Percentiles rank a stretch among this genome's conserved stretches.
Evolutionary conservation across 805 yeast genomes (phyloP).

Genomic region (Nakazawaea anatomiae): DNA sequence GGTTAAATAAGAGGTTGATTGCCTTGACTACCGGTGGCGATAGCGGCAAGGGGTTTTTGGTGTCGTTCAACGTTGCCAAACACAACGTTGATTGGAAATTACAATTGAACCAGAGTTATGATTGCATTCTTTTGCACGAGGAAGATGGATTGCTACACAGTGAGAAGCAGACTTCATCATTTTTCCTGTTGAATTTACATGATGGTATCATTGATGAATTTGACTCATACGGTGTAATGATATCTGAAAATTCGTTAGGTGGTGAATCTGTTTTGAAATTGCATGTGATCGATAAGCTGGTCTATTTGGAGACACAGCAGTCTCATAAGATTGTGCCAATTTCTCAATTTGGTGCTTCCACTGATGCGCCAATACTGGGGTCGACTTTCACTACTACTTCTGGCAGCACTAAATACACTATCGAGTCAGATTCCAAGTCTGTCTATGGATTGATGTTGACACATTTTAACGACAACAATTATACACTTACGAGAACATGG

Average conservation of each 20-base stretch:
- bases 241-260: not conserved
- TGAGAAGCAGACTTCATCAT: conserved; percentile 16
- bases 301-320: conserved; percentile 6
- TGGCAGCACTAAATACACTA: not conserved
- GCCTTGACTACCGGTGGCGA: conserved; percentile 31
- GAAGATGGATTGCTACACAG: not conserved
- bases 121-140: not conserved
- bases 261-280: not conserved
- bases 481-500: conserved; percentile 16
- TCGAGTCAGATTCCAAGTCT: not conserved
- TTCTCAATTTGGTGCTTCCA: too few relatives aligned
- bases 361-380: too few relatives aligned
- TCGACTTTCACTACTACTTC: too few relatives aligned
- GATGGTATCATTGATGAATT: conserved; percentile 9
- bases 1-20: conserved; percentile 37
- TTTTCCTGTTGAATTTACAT: conserved; percentile 7
- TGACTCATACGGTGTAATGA: not conserved
- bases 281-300: not conserved
- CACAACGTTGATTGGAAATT: not conserved
- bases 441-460: not conserved
- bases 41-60: conserved; percentile 19
- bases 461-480: not conserved
- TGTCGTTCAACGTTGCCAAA: conserved; percentile 38
- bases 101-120: not conserved
- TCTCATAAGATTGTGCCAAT: not conserved